Percentiles rank a stretch among this genome's conserved stretches.
phyloP scores from a whole-genome alignment of 495 filamentous ascomycete species.

The Terfezia boudieri region DNA sequence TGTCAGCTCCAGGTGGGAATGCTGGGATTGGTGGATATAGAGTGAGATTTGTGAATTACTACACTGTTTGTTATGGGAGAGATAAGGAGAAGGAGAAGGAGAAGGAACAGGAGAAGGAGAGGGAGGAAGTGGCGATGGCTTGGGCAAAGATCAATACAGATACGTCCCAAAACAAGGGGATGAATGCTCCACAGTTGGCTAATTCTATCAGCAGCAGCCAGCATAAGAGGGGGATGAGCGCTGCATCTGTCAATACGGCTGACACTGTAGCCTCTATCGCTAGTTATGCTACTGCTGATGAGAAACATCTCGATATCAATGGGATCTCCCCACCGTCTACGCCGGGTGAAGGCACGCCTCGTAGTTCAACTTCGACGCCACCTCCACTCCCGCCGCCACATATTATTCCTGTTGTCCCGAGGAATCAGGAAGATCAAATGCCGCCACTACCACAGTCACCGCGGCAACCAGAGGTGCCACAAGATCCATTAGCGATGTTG shows the following conservation, averaged over 20 bases:
- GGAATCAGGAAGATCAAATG: not conserved
- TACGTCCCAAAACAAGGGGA: not conserved
- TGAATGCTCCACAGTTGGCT: not conserved
- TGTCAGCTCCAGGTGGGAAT: conserved; percentile 3
- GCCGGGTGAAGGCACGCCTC: not conserved
- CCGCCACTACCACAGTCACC: not conserved
- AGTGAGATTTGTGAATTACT: conserved; percentile 74
- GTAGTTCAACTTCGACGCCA: not conserved
- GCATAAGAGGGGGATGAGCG: not conserved
- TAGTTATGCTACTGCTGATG: not conserved
- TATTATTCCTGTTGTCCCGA: not conserved
- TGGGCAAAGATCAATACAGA: not conserved
- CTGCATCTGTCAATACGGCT: not conserved
- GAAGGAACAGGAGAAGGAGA: conserved; percentile 20
- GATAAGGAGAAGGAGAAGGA: conserved; percentile 20
- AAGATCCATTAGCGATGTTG: not conserved
- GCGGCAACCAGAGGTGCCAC: not conserved
- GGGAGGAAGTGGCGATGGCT: not conserved
- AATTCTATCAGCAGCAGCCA: not conserved
- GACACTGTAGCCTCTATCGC: not conserved
- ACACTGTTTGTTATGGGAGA: conserved; percentile 57
- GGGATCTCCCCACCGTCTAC: not conserved
- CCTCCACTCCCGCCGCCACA: not conserved
- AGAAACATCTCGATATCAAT: not conserved
- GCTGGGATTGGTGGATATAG: conserved; percentile 14